Evolutionary conservation across 179 eudicot species (phyloP).

Genomic region (Gypsophila paniculata): DNA sequence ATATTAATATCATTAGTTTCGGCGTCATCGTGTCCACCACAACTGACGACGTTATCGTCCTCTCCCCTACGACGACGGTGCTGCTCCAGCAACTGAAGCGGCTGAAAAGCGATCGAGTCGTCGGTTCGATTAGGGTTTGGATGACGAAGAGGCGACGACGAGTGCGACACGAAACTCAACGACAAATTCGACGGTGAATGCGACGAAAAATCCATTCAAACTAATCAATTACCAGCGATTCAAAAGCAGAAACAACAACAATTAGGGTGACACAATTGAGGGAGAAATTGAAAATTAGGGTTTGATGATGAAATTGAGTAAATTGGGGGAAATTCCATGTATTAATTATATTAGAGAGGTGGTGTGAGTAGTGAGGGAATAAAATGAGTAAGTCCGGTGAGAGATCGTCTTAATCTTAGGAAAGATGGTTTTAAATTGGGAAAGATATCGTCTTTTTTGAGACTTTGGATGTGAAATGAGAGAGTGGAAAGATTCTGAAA

Average conservation of each 20-base stretch:
- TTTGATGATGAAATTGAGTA: neutral
- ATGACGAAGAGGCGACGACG: conserved; percentile 16
- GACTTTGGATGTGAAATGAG: too few relatives aligned
- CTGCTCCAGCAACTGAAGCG: conserved; percentile 56
- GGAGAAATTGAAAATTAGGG: neutral
- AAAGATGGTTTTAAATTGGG: neutral
- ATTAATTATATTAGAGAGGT: neutral
- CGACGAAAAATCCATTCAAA: conserved; percentile 50
- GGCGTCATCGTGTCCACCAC: conserved; percentile 1
- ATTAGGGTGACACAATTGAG: neutral
- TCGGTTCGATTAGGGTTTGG: conserved; percentile 27
- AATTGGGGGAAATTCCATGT: neutral
- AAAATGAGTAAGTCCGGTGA: neutral
- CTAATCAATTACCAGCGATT: neutral
- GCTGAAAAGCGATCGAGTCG: conserved; percentile 59
- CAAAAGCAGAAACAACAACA: neutral
- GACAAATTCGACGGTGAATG: conserved; percentile 50
- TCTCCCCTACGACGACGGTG: too few relatives aligned
- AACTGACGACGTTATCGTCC: neutral
- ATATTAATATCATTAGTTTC: conserved; percentile 20
- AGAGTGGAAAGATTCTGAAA: neutral
- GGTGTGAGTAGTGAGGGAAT: neutral
- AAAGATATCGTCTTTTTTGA: too few relatives aligned
- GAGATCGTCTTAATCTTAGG: neutral
- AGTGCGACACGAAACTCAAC: conserved; percentile 40